These are phyloP conservation scores for Cladophialophora chaetospira DNA, from an alignment of 2,329 filamentous ascomycete genomes.

Conservation along the genomic window DNA sequence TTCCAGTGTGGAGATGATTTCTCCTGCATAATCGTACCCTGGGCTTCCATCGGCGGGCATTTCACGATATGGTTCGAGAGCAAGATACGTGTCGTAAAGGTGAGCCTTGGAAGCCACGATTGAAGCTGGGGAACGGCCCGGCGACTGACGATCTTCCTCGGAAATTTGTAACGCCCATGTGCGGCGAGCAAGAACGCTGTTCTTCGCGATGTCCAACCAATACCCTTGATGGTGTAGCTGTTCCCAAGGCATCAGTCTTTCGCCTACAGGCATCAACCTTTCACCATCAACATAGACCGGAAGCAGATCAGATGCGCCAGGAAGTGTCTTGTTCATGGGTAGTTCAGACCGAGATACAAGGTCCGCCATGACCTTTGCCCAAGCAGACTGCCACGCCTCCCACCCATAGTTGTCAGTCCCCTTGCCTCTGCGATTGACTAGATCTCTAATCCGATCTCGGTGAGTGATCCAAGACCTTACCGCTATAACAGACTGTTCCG, in stretches of 20 bases:
- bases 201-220: conserved; percentile 59
- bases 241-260: conserved; percentile 60
- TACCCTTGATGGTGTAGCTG: conserved; percentile 64
- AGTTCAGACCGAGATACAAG: conserved; percentile 57
- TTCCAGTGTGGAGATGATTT: conserved; percentile 53
- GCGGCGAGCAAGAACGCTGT: conserved; percentile 54
- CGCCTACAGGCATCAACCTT: conserved; percentile 51
- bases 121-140: conserved; percentile 58
- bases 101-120: conserved; percentile 56
- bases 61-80: conserved; percentile 60
- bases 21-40: conserved; percentile 54
- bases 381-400: conserved; percentile 87
- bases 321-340: conserved; percentile 36
- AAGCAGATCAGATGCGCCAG: conserved; percentile 34
- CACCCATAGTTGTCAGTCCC: conserved; percentile 89
- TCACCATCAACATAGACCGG: conserved; percentile 50
- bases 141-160: conserved; percentile 59
- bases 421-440: conserved; percentile 80
- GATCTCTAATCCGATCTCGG: conserved; percentile 69
- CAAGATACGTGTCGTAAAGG: conserved; percentile 63
- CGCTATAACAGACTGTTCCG: conserved; percentile 74
- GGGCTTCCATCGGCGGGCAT: conserved; percentile 45
- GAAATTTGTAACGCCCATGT: conserved; percentile 58
- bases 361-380: conserved; percentile 64
- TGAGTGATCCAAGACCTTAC: conserved; percentile 80